These are phyloP conservation scores for Crucibulum laeve DNA, from an alignment of 768 basidiomycete species.

Conservation along the genomic window DNA sequence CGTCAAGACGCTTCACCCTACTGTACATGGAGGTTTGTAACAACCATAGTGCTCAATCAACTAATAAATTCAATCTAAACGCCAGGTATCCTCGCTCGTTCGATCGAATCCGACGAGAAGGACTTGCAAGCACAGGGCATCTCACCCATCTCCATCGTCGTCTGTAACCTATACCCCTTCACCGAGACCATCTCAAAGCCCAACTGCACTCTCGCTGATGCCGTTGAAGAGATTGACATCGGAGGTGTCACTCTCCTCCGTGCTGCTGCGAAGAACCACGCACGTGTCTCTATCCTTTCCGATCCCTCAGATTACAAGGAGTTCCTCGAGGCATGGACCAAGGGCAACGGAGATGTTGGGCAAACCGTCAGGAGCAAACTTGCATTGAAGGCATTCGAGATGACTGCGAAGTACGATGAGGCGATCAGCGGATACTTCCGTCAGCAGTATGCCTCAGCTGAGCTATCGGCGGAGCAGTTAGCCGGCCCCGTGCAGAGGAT, in stretches of 20 bases:
- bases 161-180: slow-evolving; percentile 99
- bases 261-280: slow-evolving; percentile 98
- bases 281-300: slow-evolving; percentile 82
- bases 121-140: slow-evolving; percentile 84
- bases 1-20: slow-evolving; percentile 97
- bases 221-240: slow-evolving; percentile 98
- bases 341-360: slow-evolving; percentile 71
- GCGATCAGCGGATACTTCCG: slow-evolving; percentile 97
- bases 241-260: slow-evolving; percentile 97
- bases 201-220: slow-evolving; percentile 84
- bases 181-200: slow-evolving; percentile 85
- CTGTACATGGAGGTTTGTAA: slow-evolving; percentile 85
- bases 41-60: not conserved
- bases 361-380: slow-evolving; percentile 70
- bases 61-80: slow-evolving; percentile 7
- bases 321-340: slow-evolving; percentile 75
- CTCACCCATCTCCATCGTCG: slow-evolving; percentile 92
- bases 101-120: slow-evolving; percentile 83
- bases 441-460: slow-evolving; percentile 89
- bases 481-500: slow-evolving; percentile 78
- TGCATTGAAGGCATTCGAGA: slow-evolving; percentile 96
- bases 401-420: slow-evolving; percentile 92
- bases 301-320: slow-evolving; percentile 84
- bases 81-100: slow-evolving; percentile 91
- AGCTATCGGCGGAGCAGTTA: slow-evolving; percentile 53